These are phyloP conservation scores for Balamuthia mandrillaris DNA, from an alignment of 208 protist genomes.

Conservation along the genomic window DNA sequence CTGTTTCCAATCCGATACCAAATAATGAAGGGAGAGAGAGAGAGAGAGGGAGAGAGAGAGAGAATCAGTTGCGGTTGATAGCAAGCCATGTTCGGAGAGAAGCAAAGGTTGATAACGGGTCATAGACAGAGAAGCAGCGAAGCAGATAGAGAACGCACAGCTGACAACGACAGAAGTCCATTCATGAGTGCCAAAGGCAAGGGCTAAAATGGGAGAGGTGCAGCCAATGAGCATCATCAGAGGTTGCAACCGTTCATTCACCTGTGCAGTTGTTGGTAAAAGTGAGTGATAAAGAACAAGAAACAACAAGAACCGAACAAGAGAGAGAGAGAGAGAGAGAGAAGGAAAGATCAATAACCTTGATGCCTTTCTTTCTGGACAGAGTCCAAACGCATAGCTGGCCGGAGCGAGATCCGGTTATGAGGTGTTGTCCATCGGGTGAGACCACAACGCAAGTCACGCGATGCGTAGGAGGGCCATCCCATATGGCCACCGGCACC, in stretches of 20 bases:
- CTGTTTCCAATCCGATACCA: no score
- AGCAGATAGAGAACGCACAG: neutral
- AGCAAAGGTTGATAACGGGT: no score
- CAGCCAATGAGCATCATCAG: conserved; percentile 15
- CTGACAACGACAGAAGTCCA: neutral
- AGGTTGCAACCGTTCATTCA: neutral
- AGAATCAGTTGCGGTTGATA: no score
- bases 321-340: neutral
- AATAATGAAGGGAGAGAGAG: no score
- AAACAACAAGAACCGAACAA: neutral
- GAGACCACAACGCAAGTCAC: neutral
- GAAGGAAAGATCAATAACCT: neutral
- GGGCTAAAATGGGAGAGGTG: neutral
- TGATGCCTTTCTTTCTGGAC: neutral
- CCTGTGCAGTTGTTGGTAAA: neutral
- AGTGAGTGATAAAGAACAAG: neutral
- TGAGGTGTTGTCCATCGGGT: neutral
- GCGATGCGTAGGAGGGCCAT: neutral
- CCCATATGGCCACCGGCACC: conserved; percentile 15
- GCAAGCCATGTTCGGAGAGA: no score
- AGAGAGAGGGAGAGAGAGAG: no score
- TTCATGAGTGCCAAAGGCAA: neutral
- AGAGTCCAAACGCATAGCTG: neutral
- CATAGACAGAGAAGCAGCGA: neutral
- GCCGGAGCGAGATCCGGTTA: conserved; percentile 8